Percentiles rank a stretch among this genome's conserved stretches.
These are phyloP conservation scores for Saccharomyces hybrid DNA, from an alignment of 1,139 yeast genomes.

Conservation along the genomic window DNA sequence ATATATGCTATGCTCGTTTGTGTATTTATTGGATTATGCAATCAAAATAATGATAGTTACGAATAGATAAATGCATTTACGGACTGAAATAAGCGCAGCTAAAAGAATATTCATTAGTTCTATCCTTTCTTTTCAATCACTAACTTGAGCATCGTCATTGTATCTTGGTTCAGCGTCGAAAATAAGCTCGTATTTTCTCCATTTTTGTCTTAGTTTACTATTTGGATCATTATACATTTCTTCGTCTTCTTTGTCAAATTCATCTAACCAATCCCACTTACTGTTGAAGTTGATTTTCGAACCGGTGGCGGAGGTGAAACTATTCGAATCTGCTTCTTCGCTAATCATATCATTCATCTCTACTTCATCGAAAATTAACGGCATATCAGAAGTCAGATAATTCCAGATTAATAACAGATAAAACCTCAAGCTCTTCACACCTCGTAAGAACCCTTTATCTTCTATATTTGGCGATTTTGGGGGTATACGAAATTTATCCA, in stretches of 20 bases:
- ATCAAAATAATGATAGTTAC: not conserved
- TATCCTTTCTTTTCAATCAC: constrained; percentile 19
- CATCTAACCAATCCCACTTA: constrained; percentile 44
- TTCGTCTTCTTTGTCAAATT: constrained; percentile 37
- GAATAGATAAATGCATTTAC: not conserved
- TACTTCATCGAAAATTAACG: constrained; percentile 26
- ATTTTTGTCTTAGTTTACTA: constrained; percentile 28
- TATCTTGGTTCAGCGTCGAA: constrained; percentile 32
- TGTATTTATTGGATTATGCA: not conserved
- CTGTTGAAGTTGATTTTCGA: constrained; percentile 16
- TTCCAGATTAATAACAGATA: constrained; percentile 54
- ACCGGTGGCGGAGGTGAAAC: not conserved
- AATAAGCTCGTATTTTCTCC: constrained; percentile 31
- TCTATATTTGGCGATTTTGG: constrained; percentile 57
- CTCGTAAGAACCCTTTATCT: constrained; percentile 81
- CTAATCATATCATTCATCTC: constrained; percentile 27
- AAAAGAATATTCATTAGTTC: not conserved
- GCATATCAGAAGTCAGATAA: constrained; percentile 36
- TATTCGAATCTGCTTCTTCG: constrained; percentile 20
- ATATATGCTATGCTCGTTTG: not conserved
- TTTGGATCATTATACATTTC: constrained; percentile 23
- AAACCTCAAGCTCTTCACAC: constrained; percentile 56
- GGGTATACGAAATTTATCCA: constrained; percentile 43
- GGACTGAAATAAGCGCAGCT: not conserved
- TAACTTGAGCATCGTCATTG: constrained; percentile 26